Percentiles rank a stretch among this genome's conserved stretches.
Evolutionary conservation across 768 basidiomycete species (phyloP).

Genomic region (Hypsizygus marmoreus): DNA sequence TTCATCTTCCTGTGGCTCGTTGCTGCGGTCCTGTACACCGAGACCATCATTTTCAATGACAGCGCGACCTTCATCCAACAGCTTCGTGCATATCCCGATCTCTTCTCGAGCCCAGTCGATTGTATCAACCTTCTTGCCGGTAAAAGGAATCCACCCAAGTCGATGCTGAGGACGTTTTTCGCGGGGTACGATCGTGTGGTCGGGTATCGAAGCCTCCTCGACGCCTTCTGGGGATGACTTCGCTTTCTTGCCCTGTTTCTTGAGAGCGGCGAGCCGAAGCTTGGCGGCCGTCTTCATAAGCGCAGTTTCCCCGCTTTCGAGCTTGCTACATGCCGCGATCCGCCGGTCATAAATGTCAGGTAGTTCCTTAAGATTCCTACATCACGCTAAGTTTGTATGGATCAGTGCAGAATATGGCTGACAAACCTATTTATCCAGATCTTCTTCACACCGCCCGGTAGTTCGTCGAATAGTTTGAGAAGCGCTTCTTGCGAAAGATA

Average conservation of each 20-base stretch:
- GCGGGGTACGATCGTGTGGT: slow-evolving; percentile 52
- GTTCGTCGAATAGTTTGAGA: slow-evolving; percentile 66
- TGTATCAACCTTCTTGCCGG: slow-evolving; percentile 89
- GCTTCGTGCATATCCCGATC: slow-evolving; percentile 55
- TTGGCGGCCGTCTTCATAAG: slow-evolving; percentile 79
- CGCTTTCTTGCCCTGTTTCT: slow-evolving; percentile 42
- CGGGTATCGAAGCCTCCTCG: slow-evolving; percentile 22
- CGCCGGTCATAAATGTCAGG: slow-evolving; percentile 83
- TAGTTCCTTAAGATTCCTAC: slow-evolving; percentile 83
- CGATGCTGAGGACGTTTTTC: slow-evolving; percentile 80
- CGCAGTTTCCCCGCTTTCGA: slow-evolving; percentile 84
- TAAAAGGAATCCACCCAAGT: slow-evolving; percentile 59
- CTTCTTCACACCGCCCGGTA: slow-evolving; percentile 88
- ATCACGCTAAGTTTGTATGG: no score
- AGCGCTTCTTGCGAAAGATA: slow-evolving; percentile 76
- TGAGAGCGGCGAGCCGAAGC: slow-evolving; percentile 56
- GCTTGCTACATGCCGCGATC: slow-evolving; percentile 67
- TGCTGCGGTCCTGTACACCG: slow-evolving; percentile 18
- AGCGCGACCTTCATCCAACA: slow-evolving; percentile 54
- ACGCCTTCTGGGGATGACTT: slow-evolving; percentile 20
- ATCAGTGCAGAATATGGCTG: no score
- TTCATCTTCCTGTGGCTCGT: slow-evolving; percentile 13
- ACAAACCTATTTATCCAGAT: slow-evolving; percentile 91
- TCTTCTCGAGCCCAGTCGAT: slow-evolving; percentile 88
- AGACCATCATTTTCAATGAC: slow-evolving; percentile 33